Conservation (phyloP, 257 asterid species). For the Penstemon eatonii region DNA sequence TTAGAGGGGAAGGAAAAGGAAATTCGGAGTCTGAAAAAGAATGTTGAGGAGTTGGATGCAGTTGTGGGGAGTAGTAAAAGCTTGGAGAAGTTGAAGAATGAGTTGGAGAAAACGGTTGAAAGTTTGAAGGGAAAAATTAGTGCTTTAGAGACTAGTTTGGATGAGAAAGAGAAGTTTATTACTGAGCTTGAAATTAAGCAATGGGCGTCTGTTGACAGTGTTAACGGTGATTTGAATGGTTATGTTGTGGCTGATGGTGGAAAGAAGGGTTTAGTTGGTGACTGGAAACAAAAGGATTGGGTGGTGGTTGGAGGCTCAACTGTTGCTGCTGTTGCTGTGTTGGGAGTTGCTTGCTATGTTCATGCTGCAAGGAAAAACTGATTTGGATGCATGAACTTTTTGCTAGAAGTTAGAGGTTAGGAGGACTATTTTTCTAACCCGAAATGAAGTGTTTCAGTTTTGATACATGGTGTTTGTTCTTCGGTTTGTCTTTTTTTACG, state of each 20-base stretch:
- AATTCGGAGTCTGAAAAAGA: conserved; percentile 37
- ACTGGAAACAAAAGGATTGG: conserved; percentile 40
- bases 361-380: conserved; percentile 41
- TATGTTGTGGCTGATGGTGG: conserved; percentile 25
- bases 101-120: conserved; percentile 40
- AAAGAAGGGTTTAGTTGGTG: conserved; percentile 33
- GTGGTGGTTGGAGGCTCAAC: conserved; percentile 48
- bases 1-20: conserved; percentile 49
- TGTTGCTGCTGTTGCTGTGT: conserved; percentile 45
- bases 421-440: conserved; percentile 34
- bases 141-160: conserved; percentile 43
- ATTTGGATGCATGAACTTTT: conserved; percentile 16
- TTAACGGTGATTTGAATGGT: conserved; percentile 36
- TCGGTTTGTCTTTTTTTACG: conserved; percentile 28
- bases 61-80: conserved; percentile 33
- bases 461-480: conserved; percentile 40
- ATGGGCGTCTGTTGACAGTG: conserved; percentile 27
- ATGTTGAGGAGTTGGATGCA: conserved; percentile 46
- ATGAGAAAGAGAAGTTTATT: conserved; percentile 54
- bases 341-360: conserved; percentile 47
- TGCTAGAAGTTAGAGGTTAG: conserved; percentile 39
- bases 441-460: conserved; percentile 43
- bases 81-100: conserved; percentile 40
- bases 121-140: conserved; percentile 42
- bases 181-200: conserved; percentile 40